phyloP scores from a whole-genome alignment of 1,284 basidiomycete species.

The Ganoderma lingzhi region DNA sequence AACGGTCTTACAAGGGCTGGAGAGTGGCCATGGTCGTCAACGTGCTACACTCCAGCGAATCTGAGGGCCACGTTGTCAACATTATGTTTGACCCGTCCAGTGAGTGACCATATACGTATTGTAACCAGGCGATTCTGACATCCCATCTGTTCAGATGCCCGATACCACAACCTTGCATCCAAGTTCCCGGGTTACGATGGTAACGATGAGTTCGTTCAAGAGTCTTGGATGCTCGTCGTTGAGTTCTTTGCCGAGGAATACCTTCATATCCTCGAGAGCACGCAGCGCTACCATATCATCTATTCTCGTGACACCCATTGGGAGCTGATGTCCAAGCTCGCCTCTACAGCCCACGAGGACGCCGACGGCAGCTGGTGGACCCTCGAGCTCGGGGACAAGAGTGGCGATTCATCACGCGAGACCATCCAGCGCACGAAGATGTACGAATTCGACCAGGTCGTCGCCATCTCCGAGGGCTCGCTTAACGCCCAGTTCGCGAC shows the following conservation, averaged over 20 bases:
- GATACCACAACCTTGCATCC: slow-evolving; percentile 39
- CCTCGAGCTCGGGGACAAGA: slow-evolving; percentile 22
- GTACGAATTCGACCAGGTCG: slow-evolving; percentile 43
- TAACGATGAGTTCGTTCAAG: slow-evolving; percentile 28
- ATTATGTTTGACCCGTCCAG: slow-evolving; percentile 19
- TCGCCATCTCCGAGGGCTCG: slow-evolving; percentile 41
- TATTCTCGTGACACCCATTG: slow-evolving; percentile 30
- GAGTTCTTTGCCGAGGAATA: slow-evolving; percentile 41
- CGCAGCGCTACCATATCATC: slow-evolving; percentile 38
- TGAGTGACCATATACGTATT: slow-evolving; percentile 18
- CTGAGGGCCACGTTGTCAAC: slow-evolving; percentile 34
- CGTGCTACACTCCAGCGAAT: slow-evolving; percentile 33
- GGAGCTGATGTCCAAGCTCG: slow-evolving; percentile 25
- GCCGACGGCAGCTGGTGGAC: slow-evolving; percentile 23
- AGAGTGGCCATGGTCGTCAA: slow-evolving; percentile 43
- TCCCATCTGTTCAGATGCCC: slow-evolving; percentile 41
- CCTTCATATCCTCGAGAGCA: slow-evolving; percentile 39
- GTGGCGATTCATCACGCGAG: slow-evolving; percentile 32
- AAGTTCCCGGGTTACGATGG: slow-evolving; percentile 35
- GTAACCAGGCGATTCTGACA: neutral
- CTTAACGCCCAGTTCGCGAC: slow-evolving; percentile 41
- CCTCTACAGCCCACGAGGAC: slow-evolving; percentile 18
- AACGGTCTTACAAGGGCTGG: slow-evolving; percentile 36
- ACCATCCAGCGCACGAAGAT: slow-evolving; percentile 38
- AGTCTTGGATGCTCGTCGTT: slow-evolving; percentile 35